Evolutionary conservation across 176 grass and related monocot genomes (phyloP).

Genomic region (Echinochloa phyllopogon): DNA sequence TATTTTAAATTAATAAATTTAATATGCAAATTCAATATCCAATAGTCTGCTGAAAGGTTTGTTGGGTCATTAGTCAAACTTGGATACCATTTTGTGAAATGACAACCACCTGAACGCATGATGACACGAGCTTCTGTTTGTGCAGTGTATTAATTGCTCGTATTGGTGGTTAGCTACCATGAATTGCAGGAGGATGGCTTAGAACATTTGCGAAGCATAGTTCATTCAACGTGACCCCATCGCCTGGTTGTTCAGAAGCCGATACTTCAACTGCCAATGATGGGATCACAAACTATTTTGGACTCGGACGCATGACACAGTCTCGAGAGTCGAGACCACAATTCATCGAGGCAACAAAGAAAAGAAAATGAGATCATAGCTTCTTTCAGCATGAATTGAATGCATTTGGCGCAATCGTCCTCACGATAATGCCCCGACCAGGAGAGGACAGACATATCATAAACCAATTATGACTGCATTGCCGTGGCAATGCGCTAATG

Average conservation of each 20-base stretch:
- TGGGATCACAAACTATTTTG: slow-evolving; percentile 25
- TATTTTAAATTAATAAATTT: background rate
- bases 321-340: background rate
- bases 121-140: slow-evolving; percentile 13
- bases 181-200: slow-evolving; percentile 11
- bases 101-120: slow-evolving; percentile 39
- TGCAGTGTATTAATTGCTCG: slow-evolving; percentile 12
- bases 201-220: background rate
- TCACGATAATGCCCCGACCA: background rate
- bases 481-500: background rate
- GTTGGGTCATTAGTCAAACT: slow-evolving; percentile 38
- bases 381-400: slow-evolving; percentile 31
- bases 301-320: background rate
- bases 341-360: background rate
- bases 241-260: slow-evolving; percentile 50
- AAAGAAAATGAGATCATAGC: background rate
- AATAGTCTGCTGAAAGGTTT: background rate
- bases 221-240: slow-evolving; percentile 43
- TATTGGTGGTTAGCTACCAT: slow-evolving; percentile 43
- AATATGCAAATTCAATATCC: slow-evolving; percentile 1
- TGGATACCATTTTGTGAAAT: slow-evolving; percentile 12
- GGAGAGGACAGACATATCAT: background rate
- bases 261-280: slow-evolving; percentile 54
- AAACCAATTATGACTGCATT: slow-evolving; percentile 3
- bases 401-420: background rate